Evolutionary conservation across 768 basidiomycete species (phyloP), one percentile per base, ranked within the genome.

Genomic region (Russula earlei): DNA sequence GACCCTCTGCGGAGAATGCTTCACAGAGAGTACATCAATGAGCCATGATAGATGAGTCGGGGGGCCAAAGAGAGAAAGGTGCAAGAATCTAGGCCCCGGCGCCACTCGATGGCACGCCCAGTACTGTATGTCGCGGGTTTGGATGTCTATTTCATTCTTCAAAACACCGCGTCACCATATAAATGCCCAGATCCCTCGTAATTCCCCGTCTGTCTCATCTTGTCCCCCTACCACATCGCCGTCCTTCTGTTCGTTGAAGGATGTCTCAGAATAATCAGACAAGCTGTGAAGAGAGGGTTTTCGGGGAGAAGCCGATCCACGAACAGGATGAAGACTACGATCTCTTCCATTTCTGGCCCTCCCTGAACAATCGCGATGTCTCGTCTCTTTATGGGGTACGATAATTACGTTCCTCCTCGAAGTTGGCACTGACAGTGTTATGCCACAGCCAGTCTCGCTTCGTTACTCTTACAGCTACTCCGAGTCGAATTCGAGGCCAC

Each of bases 161-260:
- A 54, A 54, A 47, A 58, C 57, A 44, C 57, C 57, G 57, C 47
- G 46, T 34, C 42, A 12, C 20, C 43, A 49, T 58, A 43, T 49
- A 58, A 57, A 58, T 54, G 57, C 20, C 34, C 8, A 33, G 20
- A 44, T 44, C 3, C 17, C 22, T 27, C 14, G 14, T 22, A 48
- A 42, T 43, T 54, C 47, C 5, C 52, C 52, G 34, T 54, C 37
- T 12, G 20, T 25, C 43, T 29, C 25, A 38, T 54, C 25, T 20
- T 51, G 20, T 12, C 20, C 14, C 25, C 12, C 34, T n/a, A 22
- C 34, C 29, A 24, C n/a, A n/a, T n/a, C 15, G 7, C 15, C 10
- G 24, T 8, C 29, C 20, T 1, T 12, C 29, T 33, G 17, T 34
- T 19, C 45, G 42, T n/a, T 38, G 10, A 33, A 14, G 5, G 4